Evolutionary conservation across 1,284 basidiomycete species (phyloP), one percentile per base, ranked within the genome.

Genomic region (Stygiomarasmius scandens): DNA sequence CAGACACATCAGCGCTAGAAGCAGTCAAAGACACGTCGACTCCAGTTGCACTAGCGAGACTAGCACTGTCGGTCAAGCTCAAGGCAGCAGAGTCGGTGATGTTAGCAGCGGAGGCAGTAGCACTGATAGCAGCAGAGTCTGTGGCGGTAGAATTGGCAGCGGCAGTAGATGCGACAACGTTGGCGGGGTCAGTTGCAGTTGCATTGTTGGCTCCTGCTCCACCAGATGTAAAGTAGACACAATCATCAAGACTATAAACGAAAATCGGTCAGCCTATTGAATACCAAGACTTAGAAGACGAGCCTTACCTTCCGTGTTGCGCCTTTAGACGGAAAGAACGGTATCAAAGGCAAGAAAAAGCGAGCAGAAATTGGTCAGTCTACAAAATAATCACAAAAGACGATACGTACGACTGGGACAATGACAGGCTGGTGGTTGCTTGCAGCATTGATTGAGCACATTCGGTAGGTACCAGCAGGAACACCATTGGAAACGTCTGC

Each of bases 381-480:
- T n/a, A n/a, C n/a, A n/a, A n/a, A n/a, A n/a, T n/a, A n/a, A n/a
- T n/a, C n/a, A n/a, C n/a, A n/a, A n/a, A n/a, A n/a, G n/a, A n/a
- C n/a, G n/a, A n/a, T n/a, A n/a, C n/a, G n/a, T n/a, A n/a, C 46
- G n/a, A 55, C 19, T 72, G 77, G 59, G 79, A 36, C 53, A n/a
- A 59, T 34, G 5, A 55, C 53, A n/a, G 49, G 53, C 49, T 58
- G 58, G 24, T 55, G 52, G 25, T 55, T 55, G 29, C 47, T 19
- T 10, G 54, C 34, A n/a, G 81, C 67, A 67, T 82, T 83, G 71
- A 84, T 83, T 2, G 73, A 70, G 14, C 58, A 59, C 41, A 85
- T 61, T 52, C 77, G 71, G 73, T 87, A 86, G 19, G 71, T 66
- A 36, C 81, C 81, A 24, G 73, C 77, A n/a, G 78, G 74, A 12